Conservation (phyloP, 2,329 filamentous ascomycete genomes). For the Neophaeococcomyces aloes region DNA sequence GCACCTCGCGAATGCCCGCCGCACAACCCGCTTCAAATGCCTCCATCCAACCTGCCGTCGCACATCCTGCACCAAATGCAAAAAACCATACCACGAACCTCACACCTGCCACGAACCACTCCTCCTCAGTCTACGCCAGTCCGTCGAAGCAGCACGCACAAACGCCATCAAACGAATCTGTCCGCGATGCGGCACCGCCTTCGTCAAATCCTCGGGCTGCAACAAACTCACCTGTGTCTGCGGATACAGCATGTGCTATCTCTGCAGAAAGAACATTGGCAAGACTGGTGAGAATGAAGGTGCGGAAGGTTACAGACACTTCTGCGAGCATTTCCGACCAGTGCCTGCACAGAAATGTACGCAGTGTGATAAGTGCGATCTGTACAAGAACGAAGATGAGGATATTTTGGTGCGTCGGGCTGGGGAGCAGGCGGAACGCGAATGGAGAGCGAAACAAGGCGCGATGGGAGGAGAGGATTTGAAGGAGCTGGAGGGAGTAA, state of each 20-base stretch:
- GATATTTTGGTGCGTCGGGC: conserved; percentile 58
- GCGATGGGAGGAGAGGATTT: conserved; percentile 17
- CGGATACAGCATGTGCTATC: conserved; percentile 96
- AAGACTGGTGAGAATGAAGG: conserved; percentile 19
- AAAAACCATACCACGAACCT: conserved; percentile 73
- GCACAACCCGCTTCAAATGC: conserved; percentile 69
- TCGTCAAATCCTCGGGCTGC: conserved; percentile 88
- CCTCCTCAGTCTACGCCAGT: conserved; percentile 69
- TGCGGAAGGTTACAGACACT: conserved; percentile 74
- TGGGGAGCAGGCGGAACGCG: conserved; percentile 58
- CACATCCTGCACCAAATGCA: conserved; percentile 69
- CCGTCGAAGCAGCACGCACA: conserved; percentile 87
- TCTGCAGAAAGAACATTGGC: conserved; percentile 58
- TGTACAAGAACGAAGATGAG: conserved; percentile 62
- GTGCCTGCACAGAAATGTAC: conserved; percentile 63
- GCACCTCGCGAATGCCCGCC: conserved; percentile 58
- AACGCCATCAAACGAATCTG: conserved; percentile 91
- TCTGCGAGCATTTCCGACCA: conserved; percentile 88
- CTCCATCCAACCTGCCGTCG: conserved; percentile 57
- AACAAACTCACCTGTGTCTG: conserved; percentile 95
- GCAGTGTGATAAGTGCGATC: conserved; percentile 71
- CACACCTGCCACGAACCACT: conserved; percentile 84
- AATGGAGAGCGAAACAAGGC: conserved; percentile 58
- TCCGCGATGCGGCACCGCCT: conserved; percentile 78
- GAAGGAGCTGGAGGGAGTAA: conserved; percentile 20